phyloP scores from a whole-genome alignment of 2,329 filamentous ascomycete genomes.

The Sporothrix euskadiensis region DNA sequence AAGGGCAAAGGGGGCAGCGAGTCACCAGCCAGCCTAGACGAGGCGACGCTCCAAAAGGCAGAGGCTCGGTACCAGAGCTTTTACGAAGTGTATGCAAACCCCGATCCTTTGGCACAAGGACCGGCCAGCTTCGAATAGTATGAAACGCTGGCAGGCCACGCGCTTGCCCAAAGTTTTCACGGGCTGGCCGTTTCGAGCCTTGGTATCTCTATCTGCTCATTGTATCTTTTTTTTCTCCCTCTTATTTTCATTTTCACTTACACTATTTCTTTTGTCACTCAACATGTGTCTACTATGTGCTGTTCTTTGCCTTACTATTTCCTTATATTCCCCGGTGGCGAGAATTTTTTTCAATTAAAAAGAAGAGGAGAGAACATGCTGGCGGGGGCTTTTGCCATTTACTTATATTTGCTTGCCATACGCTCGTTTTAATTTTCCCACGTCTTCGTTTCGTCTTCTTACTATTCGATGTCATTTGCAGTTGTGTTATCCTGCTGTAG shows the following conservation, averaged over 20 bases:
- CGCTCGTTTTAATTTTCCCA: background rate
- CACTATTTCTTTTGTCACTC: background rate
- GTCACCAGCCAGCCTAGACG: conserved; percentile 50
- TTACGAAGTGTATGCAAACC: conserved; percentile 54
- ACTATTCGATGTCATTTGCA: background rate
- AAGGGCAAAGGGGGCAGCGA: conserved; percentile 51
- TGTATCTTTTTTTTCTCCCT: background rate
- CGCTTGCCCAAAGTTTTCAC: background rate
- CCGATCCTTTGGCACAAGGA: conserved; percentile 50
- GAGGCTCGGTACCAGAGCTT: conserved; percentile 54
- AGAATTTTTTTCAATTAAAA: background rate
- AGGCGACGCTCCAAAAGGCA: conserved; percentile 52
- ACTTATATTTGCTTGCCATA: background rate
- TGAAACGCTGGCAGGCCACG: background rate
- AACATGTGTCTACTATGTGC: background rate
- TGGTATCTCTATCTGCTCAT: background rate
- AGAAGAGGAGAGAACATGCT: background rate
- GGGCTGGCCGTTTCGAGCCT: too few species aligned
- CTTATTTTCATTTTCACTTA: background rate
- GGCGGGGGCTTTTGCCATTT: background rate
- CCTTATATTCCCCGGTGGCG: background rate
- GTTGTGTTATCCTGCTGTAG: background rate
- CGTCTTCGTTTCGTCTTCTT: background rate
- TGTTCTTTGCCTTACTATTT: background rate
- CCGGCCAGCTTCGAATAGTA: conserved; percentile 52